These are phyloP conservation scores for Oryza coarctata DNA, from an alignment of 176 grass and related monocot genomes.

Conservation along the genomic window DNA sequence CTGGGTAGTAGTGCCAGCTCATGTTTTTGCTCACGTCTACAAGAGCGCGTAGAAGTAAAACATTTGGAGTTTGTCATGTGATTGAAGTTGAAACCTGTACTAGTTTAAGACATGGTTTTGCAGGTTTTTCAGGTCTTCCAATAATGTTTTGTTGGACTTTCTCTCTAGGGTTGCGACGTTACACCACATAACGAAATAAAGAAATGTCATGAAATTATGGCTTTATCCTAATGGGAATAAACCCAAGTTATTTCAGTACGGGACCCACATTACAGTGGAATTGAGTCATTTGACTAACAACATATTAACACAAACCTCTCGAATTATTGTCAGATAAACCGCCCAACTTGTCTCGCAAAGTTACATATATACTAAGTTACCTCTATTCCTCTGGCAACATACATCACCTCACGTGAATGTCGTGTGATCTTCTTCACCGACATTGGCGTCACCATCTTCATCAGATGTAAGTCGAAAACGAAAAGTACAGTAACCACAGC, in stretches of 20 bases:
- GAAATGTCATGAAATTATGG: background rate
- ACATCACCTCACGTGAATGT: conserved; percentile 34
- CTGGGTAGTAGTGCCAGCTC: background rate
- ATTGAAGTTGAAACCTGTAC: background rate
- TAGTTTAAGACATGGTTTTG: background rate
- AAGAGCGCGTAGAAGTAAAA: background rate
- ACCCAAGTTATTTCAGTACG: background rate
- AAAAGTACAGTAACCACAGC: conserved; percentile 49
- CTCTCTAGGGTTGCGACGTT: background rate
- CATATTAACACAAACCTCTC: conserved; percentile 38
- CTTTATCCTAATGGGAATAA: background rate
- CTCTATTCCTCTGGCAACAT: conserved; percentile 27
- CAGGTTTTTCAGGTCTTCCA: too few relatives aligned
- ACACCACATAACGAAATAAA: background rate
- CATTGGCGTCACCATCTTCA: conserved; percentile 43
- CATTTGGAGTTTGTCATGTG: background rate
- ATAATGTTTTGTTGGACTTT: background rate
- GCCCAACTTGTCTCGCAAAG: conserved; percentile 27
- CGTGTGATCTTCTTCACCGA: conserved; percentile 41
- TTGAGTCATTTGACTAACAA: background rate
- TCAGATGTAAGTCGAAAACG: conserved; percentile 44
- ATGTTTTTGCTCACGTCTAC: background rate
- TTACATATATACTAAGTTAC: conserved; percentile 33
- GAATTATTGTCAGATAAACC: conserved; percentile 38
- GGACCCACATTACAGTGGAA: background rate